These are phyloP conservation scores for Tolypocladium ovalisporum DNA, from an alignment of 2,329 filamentous ascomycete species.

Conservation along the genomic window DNA sequence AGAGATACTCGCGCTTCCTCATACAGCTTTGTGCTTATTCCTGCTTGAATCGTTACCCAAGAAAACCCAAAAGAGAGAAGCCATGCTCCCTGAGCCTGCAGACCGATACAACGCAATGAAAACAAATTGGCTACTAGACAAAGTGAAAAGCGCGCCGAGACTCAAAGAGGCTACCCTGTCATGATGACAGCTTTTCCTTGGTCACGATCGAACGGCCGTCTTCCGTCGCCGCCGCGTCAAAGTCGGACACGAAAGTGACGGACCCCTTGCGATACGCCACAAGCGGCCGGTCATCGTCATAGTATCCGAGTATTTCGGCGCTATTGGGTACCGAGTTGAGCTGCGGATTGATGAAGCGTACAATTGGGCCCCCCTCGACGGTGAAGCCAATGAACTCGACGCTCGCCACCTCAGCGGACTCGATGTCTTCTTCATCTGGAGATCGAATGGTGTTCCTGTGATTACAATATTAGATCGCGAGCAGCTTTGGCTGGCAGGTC, in stretches of 20 bases:
- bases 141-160: background rate
- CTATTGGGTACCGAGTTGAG: conserved; percentile 18
- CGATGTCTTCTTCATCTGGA: conserved; percentile 20
- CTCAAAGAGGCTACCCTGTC: background rate
- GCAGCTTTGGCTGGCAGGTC: background rate
- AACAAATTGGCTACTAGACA: background rate
- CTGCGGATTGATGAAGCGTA: conserved; percentile 28
- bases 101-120: background rate
- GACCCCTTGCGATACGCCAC: conserved; percentile 25
- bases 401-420: conserved; percentile 18
- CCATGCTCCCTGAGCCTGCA: background rate
- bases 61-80: background rate
- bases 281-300: conserved; percentile 22
- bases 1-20: background rate
- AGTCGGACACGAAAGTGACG: conserved; percentile 19
- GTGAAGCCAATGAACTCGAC: conserved; percentile 33
- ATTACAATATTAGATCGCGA: conserved; percentile 4
- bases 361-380: conserved; percentile 32
- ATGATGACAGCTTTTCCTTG: background rate
- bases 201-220: background rate
- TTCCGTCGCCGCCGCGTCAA: background rate
- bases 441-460: conserved; percentile 24
- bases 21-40: too few relatives aligned
- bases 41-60: background rate
- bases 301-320: conserved; percentile 25